These are phyloP conservation scores for Verticillium albo-atrum DNA, from an alignment of 2,329 filamentous ascomycete species.

Conservation along the genomic window DNA sequence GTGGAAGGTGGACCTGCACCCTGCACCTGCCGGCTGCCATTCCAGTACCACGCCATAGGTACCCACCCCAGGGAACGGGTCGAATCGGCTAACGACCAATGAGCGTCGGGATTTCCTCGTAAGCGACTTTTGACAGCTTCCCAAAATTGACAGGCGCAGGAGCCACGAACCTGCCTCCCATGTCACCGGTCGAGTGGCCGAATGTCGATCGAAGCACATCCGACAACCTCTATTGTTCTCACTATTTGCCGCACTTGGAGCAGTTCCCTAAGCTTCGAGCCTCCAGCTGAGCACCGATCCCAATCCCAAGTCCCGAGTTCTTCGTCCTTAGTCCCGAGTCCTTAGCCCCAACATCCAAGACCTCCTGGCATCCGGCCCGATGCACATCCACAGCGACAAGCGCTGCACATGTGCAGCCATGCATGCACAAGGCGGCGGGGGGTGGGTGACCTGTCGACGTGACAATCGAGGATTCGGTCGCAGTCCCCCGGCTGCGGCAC, in stretches of 20 bases:
- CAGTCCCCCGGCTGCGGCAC: not conserved
- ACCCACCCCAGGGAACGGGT: not conserved
- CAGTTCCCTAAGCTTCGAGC: too few species aligned
- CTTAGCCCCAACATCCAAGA: too few species aligned
- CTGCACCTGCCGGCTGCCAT: not conserved
- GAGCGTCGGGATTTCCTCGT: not conserved
- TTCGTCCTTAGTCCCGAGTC: not conserved
- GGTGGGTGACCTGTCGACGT: not conserved
- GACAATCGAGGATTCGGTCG: not conserved
- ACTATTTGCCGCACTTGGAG: too few species aligned
- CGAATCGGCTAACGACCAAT: not conserved
- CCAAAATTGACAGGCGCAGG: slow-evolving; percentile 1
- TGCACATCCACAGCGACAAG: not conserved
- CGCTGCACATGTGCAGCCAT: not conserved
- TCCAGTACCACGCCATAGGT: not conserved
- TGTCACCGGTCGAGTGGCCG: too few species aligned
- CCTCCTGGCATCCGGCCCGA: not conserved
- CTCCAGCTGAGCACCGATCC: too few species aligned
- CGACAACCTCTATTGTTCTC: not conserved
- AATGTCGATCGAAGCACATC: not conserved
- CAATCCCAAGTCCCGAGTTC: not conserved
- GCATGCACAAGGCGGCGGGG: not conserved
- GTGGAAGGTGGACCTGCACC: too few species aligned
- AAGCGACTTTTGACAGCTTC: not conserved
- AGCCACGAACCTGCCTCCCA: not conserved